Percentiles rank a stretch among this genome's conserved stretches.
These are phyloP conservation scores for Lichtheimia ramosa DNA, from an alignment of 371 early-diverging fungal genomes.

Conservation along the genomic window DNA sequence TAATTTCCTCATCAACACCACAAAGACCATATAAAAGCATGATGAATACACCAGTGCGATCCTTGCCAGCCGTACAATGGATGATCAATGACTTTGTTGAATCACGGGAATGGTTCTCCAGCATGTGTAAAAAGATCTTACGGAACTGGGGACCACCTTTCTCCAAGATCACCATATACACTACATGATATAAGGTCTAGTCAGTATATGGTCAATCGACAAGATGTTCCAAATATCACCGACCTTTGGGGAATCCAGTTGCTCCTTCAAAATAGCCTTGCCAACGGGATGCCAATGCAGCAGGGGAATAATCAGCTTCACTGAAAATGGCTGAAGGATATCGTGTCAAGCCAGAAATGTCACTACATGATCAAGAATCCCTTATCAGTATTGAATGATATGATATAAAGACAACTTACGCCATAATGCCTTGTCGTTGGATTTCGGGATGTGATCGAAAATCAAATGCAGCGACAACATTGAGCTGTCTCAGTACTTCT, in stretches of 20 bases:
- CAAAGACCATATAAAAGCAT: constrained; percentile 72
- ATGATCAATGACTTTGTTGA: constrained; percentile 62
- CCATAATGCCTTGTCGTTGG: constrained; percentile 45
- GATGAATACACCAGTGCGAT: constrained; percentile 81
- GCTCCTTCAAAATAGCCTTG: constrained; percentile 60
- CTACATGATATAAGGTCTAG: constrained; percentile 7
- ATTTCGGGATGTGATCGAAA: constrained; percentile 58
- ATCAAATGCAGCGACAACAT: constrained; percentile 57
- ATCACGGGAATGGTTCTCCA: constrained; percentile 37
- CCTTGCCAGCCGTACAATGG: constrained; percentile 91
- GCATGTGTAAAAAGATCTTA: constrained; percentile 54
- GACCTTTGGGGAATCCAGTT: constrained; percentile 56
- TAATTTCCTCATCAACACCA: constrained; percentile 72
- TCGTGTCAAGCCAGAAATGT: constrained; percentile 31
- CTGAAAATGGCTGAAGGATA: constrained; percentile 59
- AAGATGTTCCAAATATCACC: neutral
- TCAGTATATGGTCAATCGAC: neutral
- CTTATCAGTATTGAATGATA: neutral
- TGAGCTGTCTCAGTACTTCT: constrained; percentile 41
- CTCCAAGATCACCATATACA: constrained; percentile 56
- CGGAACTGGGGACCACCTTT: constrained; percentile 50
- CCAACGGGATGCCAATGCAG: constrained; percentile 59
- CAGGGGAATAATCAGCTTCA: constrained; percentile 61
- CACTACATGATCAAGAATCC: constrained; percentile 18
- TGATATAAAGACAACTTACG: constrained; percentile 31